Base-by-base conservation (phyloP, 148 eudicot species). In the Dysphania ambrosioides region DNA sequence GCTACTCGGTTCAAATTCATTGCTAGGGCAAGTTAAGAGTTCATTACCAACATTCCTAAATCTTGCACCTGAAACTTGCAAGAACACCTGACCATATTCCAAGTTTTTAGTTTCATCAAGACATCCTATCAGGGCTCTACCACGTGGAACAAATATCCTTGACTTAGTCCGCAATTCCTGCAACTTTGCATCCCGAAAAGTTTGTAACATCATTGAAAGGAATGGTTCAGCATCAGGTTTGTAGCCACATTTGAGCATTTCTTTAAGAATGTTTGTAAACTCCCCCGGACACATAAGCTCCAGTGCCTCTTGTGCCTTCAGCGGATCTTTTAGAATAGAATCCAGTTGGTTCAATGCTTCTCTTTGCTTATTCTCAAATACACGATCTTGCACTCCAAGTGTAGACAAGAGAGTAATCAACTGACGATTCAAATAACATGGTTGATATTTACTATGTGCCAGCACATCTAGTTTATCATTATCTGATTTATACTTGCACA, bases 261-360 rank as follows among this genome's bases (percentile, higher is more conserved):
- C 92, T 68, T 85, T 88, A 30, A 90, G 88, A 74, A 90, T 76
- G 64, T 81, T 78, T 7, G 90, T 83, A 34, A 83, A 72, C 72
- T 90, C 95, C 73, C 95, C 92, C 0, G 92, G 90, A 40, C 88
- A 82, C 97, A 94, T 91, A 70, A 91, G 88, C 47, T 87, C 91
- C 31, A 91, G 71, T 40, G 97, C 98, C 49, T 92, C 89, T 30
- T 82, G 85, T 34, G 98, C 98, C 79, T 58, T 86, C 44, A 83
- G 30, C 0, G 97, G 93, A 75, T 91, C 89, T 19, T 76, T 83
- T 73, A 93, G 78, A 44, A 90, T 86, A 36, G 80, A 68, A 82
- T 94, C 91, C 67, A 94, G 76, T 68, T 88, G 85, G 59, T 80
- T 74, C 23, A 94, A 79, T 9, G 88, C 97, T 78, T 91, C 89